Conservation (phyloP, 139 green algal genomes). For the Mesostigma viride region DNA sequence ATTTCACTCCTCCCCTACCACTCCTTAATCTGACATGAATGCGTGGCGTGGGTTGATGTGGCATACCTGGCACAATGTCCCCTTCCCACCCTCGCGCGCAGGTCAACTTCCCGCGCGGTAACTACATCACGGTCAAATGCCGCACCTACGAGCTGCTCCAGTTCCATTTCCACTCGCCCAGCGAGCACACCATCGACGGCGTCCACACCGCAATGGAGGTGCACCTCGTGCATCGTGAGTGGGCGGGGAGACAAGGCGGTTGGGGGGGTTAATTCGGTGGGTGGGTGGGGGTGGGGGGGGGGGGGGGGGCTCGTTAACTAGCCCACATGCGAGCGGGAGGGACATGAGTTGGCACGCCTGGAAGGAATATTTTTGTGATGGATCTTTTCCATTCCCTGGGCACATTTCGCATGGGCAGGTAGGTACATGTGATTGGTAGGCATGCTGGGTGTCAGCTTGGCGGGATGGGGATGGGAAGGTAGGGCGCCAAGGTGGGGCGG, state of each 20-base stretch:
- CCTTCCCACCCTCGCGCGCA: neutral
- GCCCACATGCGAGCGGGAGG: neutral
- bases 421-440: too few relatives aligned
- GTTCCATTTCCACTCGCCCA: constrained; percentile 70
- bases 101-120: constrained; percentile 12
- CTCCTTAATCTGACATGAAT: too few relatives aligned
- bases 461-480: too few relatives aligned
- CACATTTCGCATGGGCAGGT: too few relatives aligned
- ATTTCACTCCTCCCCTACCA: constrained; percentile 1
- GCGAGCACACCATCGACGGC: constrained; percentile 60
- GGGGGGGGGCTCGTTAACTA: neutral
- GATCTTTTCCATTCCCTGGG: too few relatives aligned
- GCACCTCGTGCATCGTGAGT: constrained; percentile 55
- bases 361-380: too few relatives aligned
- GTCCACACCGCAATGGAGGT: constrained; percentile 53
- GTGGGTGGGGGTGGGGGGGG: too few relatives aligned
- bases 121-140: constrained; percentile 13
- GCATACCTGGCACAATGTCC: neutral
- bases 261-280: too few relatives aligned
- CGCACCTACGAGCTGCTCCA: constrained; percentile 57
- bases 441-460: too few relatives aligned
- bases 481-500: too few relatives aligned
- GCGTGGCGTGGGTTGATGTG: too few relatives aligned
- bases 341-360: neutral
- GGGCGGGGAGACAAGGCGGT: too few relatives aligned